Percentiles rank a stretch among this genome's conserved stretches.
Conservation (phyloP, 2,329 filamentous ascomycete species). For the Aureobasidium sp. region DNA sequence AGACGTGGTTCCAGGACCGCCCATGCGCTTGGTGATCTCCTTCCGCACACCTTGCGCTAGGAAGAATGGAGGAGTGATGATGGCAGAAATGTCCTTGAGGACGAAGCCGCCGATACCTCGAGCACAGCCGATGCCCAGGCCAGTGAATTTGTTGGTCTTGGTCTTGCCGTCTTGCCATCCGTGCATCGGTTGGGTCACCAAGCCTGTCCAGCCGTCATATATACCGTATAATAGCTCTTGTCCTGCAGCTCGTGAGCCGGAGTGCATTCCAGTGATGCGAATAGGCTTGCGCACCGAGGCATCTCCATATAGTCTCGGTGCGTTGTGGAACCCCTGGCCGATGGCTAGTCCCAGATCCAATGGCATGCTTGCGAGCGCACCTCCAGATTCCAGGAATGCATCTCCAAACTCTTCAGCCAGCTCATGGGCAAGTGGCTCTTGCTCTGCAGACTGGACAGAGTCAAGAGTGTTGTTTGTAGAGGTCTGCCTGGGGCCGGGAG, state of each 20-base stretch:
- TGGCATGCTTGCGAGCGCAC: constrained; percentile 67
- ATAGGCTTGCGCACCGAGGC: constrained; percentile 69
- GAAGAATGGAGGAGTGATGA: constrained; percentile 62
- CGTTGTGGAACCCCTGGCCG: constrained; percentile 81
- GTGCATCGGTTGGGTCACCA: constrained; percentile 68
- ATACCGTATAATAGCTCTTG: constrained; percentile 55
- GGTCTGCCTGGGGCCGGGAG: constrained; percentile 17
- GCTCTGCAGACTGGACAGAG: constrained; percentile 23
- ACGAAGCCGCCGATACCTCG: constrained; percentile 77
- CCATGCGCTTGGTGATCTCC: constrained; percentile 54
- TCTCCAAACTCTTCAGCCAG: constrained; percentile 55
- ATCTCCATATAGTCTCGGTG: constrained; percentile 77
- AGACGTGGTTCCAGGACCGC: constrained; percentile 22
- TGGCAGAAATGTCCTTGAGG: constrained; percentile 68
- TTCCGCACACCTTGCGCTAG: constrained; percentile 75
- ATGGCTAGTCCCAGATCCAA: constrained; percentile 78
- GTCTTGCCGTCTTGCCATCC: constrained; percentile 50
- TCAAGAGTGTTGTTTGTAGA: constrained; percentile 21
- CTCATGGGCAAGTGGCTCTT: constrained; percentile 23
- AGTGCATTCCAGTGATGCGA: constrained; percentile 68
- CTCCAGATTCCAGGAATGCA: constrained; percentile 63
- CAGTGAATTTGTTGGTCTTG: constrained; percentile 22
- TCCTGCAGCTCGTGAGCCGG: constrained; percentile 67
- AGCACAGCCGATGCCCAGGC: constrained; percentile 53
- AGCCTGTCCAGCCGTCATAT: constrained; percentile 72